These are phyloP conservation scores for Tolypocladium inflatum DNA, from an alignment of 2,329 filamentous ascomycete species.

Conservation along the genomic window DNA sequence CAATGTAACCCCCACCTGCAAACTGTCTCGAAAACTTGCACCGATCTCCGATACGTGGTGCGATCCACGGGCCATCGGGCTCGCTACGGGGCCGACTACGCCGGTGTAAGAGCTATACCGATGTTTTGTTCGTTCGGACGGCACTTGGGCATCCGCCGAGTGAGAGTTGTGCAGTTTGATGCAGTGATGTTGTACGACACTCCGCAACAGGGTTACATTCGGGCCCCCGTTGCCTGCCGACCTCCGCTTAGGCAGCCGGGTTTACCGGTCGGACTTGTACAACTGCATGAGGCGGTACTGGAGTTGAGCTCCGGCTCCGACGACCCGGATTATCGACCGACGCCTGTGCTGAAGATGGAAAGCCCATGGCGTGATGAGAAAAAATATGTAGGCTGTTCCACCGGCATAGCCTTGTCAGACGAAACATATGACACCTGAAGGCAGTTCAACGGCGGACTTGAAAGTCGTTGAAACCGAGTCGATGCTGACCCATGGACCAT, in stretches of 20 bases:
- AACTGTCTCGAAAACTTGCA: not conserved
- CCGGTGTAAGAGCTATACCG: not conserved
- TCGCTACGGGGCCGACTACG: not conserved
- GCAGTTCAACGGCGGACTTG: not conserved
- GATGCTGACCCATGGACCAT: too few relatives aligned
- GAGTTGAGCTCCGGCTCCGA: not conserved
- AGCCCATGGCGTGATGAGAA: not conserved
- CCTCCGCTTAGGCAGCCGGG: not conserved
- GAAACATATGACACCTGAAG: not conserved
- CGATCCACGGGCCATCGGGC: not conserved
- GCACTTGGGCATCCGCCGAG: not conserved
- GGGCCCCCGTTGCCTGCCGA: not conserved
- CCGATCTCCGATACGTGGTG: not conserved
- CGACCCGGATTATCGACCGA: not conserved
- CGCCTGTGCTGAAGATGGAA: not conserved
- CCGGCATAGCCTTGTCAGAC: not conserved
- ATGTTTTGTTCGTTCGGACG: not conserved
- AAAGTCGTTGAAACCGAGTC: not conserved
- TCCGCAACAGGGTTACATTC: not conserved
- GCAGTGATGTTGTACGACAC: not conserved
- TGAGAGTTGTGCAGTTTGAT: not conserved
- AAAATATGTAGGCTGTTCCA: not conserved
- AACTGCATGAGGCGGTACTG: not conserved
- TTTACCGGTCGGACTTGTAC: not conserved
- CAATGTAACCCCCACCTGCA: not conserved